Evolutionary conservation across 108 stramenopile species (phyloP), one percentile per base, ranked within the genome.

Genomic region (Skeletonema grethae): DNA sequence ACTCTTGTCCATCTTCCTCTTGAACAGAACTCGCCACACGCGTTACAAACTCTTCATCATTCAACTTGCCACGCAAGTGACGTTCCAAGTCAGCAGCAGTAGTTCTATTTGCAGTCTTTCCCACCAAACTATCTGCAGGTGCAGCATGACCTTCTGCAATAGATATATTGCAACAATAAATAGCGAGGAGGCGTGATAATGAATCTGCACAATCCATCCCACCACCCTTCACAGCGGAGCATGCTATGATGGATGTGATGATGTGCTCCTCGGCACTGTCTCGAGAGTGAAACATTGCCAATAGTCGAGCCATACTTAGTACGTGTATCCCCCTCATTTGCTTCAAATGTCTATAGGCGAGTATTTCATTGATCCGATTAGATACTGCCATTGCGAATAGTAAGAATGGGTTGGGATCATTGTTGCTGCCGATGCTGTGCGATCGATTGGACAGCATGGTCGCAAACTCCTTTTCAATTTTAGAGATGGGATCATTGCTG

Each of bases 311-410:
- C 63, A 77, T 16, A 9, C 69, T 70, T 24, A 62, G 59, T 4
- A 77, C 15, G 10, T 70, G 69, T 10, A 77, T 50, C 7, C 76
- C 76, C 57, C 65, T 77, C 57, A 77, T 38, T 31, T 41, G 64
- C 50, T 41, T 16, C 55, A 77, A 32, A 34, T 43, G 69, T 11
- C 3, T 24, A 5, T 69, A 64, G 35, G 63, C 46, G 5, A 77
- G 64, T 38, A 77, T 55, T 18, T 59, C 63, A 36, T 77, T 57
- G 29, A 77, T 77, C n/a, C 76, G 68, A 50, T 30, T 6, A 16
- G 53, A 43, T 11, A 65, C 63, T 22, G 69, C 69, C 5, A 16
- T 43, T 38, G 76, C 41, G 22, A 53, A 53, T 53, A 53, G 50
- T 24, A n/a, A 3, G 50, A 53, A 22, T 22, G 50, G 50, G 22